Evolutionary conservation across 805 yeast genomes (phyloP).

Genomic region (Yarrowia sp.): DNA sequence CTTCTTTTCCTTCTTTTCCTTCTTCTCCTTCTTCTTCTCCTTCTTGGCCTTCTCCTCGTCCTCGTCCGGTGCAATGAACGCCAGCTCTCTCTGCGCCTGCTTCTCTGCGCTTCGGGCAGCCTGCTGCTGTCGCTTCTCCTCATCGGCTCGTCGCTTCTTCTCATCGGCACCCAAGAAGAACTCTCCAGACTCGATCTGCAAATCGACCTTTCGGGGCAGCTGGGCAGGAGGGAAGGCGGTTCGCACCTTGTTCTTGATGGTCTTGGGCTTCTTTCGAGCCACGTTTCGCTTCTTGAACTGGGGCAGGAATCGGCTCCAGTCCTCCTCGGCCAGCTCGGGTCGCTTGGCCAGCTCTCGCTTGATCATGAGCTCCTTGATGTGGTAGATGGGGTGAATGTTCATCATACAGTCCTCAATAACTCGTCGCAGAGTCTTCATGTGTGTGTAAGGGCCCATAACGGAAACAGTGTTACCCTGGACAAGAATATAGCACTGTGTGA

Average conservation of each 20-base stretch:
- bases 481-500: constrained; percentile 93
- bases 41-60: constrained; percentile 56
- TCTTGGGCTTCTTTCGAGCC: constrained; percentile 87
- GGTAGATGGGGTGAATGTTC: constrained; percentile 96
- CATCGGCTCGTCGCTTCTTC: constrained; percentile 71
- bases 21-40: constrained; percentile 48
- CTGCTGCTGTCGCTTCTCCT: constrained; percentile 81
- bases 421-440: constrained; percentile 88
- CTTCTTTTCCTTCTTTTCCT: constrained; percentile 46
- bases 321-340: constrained; percentile 94
- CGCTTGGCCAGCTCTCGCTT: constrained; percentile 92
- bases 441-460: constrained; percentile 95
- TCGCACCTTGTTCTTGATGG: constrained; percentile 77
- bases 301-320: constrained; percentile 96
- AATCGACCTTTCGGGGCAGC: constrained; percentile 94
- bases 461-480: constrained; percentile 98
- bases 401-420: constrained; percentile 98
- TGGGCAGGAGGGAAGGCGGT: constrained; percentile 99
- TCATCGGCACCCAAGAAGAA: constrained; percentile 90
- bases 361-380: constrained; percentile 96
- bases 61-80: constrained; percentile 87
- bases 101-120: constrained; percentile 69
- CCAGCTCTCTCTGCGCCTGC: constrained; percentile 75
- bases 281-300: constrained; percentile 96
- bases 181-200: constrained; percentile 98